These are phyloP conservation scores for Tephrocybe sp. DNA, from an alignment of 768 basidiomycete species.

Conservation along the genomic window DNA sequence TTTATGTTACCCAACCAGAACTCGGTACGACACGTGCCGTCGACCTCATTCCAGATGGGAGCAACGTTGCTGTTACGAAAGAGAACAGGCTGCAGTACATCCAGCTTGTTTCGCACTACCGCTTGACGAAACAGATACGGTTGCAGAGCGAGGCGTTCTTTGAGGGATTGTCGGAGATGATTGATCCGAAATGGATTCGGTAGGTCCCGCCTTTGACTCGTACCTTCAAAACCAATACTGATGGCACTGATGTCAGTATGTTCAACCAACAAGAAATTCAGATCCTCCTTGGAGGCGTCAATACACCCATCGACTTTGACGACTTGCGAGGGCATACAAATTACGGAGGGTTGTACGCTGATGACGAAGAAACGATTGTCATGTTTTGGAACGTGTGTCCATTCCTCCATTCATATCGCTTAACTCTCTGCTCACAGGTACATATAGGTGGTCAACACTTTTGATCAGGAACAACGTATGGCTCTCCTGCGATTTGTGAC, in stretches of 20 bases:
- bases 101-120: conserved; percentile 84
- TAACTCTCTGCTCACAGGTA: no score
- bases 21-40: conserved; percentile 76
- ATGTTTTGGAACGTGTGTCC: conserved; percentile 79
- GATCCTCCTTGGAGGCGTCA: conserved; percentile 86
- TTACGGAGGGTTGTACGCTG: conserved; percentile 80
- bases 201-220: conserved; percentile 28
- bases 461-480: conserved; percentile 79
- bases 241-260: no score
- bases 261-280: conserved; percentile 97
- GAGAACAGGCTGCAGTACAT: conserved; percentile 93
- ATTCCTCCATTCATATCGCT: neutral
- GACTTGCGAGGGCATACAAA: conserved; percentile 77
- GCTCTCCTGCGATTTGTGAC: conserved; percentile 89
- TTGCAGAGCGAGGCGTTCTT: conserved; percentile 86
- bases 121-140: conserved; percentile 86
- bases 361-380: conserved; percentile 67
- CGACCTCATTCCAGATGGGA: conserved; percentile 81
- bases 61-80: conserved; percentile 79
- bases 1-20: conserved; percentile 52
- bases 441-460: conserved; percentile 67
- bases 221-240: no score
- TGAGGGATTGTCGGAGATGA: conserved; percentile 88
- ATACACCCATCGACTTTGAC: conserved; percentile 79
- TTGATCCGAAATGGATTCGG: conserved; percentile 88